Evolutionary conservation across 352 stramenopile species (phyloP).

Genomic region (Phytophthora sojae): DNA sequence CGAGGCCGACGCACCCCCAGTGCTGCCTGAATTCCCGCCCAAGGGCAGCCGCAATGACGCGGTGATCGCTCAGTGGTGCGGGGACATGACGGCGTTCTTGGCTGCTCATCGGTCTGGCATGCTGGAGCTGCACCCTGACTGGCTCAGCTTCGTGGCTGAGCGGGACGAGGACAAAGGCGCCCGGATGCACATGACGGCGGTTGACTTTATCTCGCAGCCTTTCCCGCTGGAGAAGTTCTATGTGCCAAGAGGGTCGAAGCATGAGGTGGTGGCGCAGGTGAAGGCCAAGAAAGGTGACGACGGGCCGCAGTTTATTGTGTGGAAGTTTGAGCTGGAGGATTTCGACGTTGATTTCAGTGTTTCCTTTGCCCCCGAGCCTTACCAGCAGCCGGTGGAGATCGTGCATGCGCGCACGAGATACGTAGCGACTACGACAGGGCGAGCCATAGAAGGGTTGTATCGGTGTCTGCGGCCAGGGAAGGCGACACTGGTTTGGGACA

Average conservation of each 20-base stretch:
- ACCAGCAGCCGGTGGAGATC: constrained; percentile 56
- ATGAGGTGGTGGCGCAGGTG: constrained; percentile 61
- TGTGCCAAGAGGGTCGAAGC: constrained; percentile 50
- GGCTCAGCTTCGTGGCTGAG: constrained; percentile 68
- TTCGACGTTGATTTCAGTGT: constrained; percentile 85
- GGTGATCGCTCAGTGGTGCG: constrained; percentile 71
- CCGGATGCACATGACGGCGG: constrained; percentile 77
- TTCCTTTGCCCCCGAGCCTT: constrained; percentile 53
- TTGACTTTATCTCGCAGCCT: constrained; percentile 87
- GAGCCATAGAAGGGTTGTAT: constrained; percentile 77
- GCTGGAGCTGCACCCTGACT: constrained; percentile 49
- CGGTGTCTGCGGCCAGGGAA: constrained; percentile 61
- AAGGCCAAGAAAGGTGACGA: constrained; percentile 37
- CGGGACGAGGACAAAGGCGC: constrained; percentile 50
- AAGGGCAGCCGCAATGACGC: constrained; percentile 60
- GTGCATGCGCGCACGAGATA: constrained; percentile 76
- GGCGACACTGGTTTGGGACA: constrained; percentile 80
- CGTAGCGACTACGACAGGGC: constrained; percentile 50
- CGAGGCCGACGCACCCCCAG: background rate
- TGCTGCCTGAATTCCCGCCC: constrained; percentile 57
- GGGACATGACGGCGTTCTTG: constrained; percentile 67
- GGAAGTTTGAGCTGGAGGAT: constrained; percentile 87
- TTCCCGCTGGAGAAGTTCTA: constrained; percentile 77
- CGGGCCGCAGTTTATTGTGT: constrained; percentile 70
- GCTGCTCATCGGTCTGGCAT: constrained; percentile 31